Conservation (phyloP, 1,139 yeast species). For the Blastobotrys serpentis region DNA sequence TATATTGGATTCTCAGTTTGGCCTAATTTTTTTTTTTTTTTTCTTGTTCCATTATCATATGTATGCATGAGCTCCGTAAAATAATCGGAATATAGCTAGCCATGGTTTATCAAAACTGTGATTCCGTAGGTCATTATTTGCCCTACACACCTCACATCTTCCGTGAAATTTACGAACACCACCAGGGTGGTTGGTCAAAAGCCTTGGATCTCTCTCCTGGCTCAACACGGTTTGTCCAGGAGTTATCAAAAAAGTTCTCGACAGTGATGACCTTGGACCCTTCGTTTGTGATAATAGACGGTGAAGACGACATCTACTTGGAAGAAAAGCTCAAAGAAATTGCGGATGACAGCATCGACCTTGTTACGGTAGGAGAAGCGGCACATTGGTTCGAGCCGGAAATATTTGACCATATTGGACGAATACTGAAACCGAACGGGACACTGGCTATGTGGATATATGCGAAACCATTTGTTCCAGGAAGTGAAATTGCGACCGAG, state of each 20-base stretch:
- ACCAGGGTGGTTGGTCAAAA: conserved; percentile 8
- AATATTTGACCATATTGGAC: conserved; percentile 5
- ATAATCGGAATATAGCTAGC: background rate
- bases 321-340: conserved; percentile 1
- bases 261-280: conserved; percentile 4
- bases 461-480: conserved; percentile 7
- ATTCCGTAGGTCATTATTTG: background rate
- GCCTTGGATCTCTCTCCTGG: conserved; percentile 5
- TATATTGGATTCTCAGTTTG: no score
- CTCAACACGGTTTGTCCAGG: background rate
- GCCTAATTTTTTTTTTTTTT: no score
- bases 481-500: conserved; percentile 7
- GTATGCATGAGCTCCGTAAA: background rate
- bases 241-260: conserved; percentile 4
- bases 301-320: background rate
- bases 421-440: conserved; percentile 7
- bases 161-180: conserved; percentile 7
- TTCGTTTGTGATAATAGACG: background rate
- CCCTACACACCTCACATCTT: conserved; percentile 8
- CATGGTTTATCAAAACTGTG: conserved; percentile 2
- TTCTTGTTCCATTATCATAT: background rate
- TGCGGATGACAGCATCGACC: conserved; percentile 4
- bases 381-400: conserved; percentile 10
- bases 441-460: conserved; percentile 9
- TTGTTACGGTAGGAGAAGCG: conserved; percentile 6